Conservation (phyloP, 768 basidiomycete genomes). For the Asterophora lycoperdoides region DNA sequence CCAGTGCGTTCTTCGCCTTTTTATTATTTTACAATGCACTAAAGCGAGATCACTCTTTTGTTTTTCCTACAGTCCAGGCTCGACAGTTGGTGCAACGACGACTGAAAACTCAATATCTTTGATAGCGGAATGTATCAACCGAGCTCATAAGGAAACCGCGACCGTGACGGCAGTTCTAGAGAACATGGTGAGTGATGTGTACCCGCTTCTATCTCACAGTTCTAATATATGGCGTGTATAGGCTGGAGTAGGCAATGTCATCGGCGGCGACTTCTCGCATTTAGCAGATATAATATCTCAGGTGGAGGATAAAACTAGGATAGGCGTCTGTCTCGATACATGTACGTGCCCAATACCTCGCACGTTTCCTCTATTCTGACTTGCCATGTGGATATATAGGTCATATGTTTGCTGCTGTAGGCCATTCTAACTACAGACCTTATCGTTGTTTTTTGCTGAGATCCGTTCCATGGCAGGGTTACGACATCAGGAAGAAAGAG, state of each 20-base stretch:
- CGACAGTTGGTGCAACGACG: conserved; percentile 68
- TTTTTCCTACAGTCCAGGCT: conserved; percentile 58
- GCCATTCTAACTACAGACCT: conserved; percentile 13
- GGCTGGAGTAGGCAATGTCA: conserved; percentile 77
- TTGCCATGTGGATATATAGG: conserved; percentile 33
- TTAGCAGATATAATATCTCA: conserved; percentile 61
- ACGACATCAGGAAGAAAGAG: conserved; percentile 71
- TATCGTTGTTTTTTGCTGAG: neutral
- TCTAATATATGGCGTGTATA: conserved; percentile 28
- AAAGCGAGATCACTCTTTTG: neutral
- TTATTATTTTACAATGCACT: neutral
- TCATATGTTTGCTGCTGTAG: conserved; percentile 74
- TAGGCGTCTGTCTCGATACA: conserved; percentile 85
- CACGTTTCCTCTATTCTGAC: neutral
- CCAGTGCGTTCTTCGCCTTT: conserved; percentile 50
- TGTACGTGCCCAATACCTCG: conserved; percentile 40
- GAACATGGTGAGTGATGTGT: conserved; percentile 61
- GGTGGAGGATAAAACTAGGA: conserved; percentile 68
- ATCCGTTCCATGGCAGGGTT: conserved; percentile 45
- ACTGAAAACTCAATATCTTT: conserved; percentile 54
- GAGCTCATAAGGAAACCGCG: conserved; percentile 58
- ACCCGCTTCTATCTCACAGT: neutral
- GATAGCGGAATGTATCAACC: conserved; percentile 72
- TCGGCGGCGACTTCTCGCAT: conserved; percentile 69
- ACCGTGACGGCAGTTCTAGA: conserved; percentile 67